These are phyloP conservation scores for Vicia faba DNA, from an alignment of 306 rosid species.

Conservation along the genomic window DNA sequence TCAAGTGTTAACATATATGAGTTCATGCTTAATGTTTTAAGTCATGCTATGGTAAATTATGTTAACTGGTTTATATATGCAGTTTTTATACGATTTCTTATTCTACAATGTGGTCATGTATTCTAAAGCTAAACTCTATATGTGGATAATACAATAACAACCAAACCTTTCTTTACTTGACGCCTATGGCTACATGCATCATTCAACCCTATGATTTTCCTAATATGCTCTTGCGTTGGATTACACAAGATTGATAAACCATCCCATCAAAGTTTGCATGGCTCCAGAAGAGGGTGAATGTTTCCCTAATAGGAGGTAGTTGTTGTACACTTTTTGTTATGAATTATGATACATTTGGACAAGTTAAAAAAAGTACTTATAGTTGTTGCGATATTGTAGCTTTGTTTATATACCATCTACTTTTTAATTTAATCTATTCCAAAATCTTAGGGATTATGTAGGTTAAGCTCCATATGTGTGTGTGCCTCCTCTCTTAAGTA, in stretches of 20 bases:
- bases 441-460: neutral
- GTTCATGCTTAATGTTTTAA: too few relatives aligned
- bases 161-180: too few relatives aligned
- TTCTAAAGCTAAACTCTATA: too few relatives aligned
- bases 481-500: neutral
- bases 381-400: neutral
- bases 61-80: too few relatives aligned
- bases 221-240: constrained; percentile 37
- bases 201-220: too few relatives aligned
- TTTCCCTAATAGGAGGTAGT: constrained; percentile 42
- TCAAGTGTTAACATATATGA: too few relatives aligned
- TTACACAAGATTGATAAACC: constrained; percentile 33
- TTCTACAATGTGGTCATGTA: too few relatives aligned
- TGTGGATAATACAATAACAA: too few relatives aligned
- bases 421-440: neutral
- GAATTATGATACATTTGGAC: neutral
- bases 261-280: constrained; percentile 13
- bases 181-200: too few relatives aligned
- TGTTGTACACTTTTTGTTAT: neutral
- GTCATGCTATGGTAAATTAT: too few relatives aligned
- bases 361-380: neutral
- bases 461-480: neutral
- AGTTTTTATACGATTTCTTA: too few relatives aligned
- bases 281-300: constrained; percentile 29
- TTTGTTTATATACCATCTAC: neutral